Conservation (phyloP, 805 yeast genomes). For the Pichia cabralensis region DNA sequence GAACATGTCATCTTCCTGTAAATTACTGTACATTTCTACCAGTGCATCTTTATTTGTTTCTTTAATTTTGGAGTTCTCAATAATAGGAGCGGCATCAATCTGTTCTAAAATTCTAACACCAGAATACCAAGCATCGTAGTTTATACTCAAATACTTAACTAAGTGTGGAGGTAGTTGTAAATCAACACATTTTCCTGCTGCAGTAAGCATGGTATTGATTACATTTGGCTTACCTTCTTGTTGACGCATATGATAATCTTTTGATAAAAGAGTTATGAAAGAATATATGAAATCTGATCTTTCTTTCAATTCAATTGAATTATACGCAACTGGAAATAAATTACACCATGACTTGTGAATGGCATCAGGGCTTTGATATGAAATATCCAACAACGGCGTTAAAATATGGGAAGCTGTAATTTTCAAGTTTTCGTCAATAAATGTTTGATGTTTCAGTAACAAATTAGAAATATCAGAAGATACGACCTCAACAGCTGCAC, state of each 20-base stretch:
- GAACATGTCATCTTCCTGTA: constrained; percentile 94
- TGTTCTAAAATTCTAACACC: constrained; percentile 78
- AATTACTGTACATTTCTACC: constrained; percentile 74
- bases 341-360: constrained; percentile 78
- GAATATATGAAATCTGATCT: constrained; percentile 77
- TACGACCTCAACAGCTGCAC: constrained; percentile 7
- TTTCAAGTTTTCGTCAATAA: constrained; percentile 17
- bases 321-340: constrained; percentile 72
- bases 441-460: constrained; percentile 17
- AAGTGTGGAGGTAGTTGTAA: constrained; percentile 89
- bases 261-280: constrained; percentile 68
- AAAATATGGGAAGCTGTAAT: constrained; percentile 53
- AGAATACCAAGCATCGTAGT: constrained; percentile 86
- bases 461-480: constrained; percentile 12
- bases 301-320: constrained; percentile 67
- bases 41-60: constrained; percentile 87
- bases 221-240: constrained; percentile 80
- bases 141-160: constrained; percentile 75
- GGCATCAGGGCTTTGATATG: constrained; percentile 71
- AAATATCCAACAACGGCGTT: constrained; percentile 66
- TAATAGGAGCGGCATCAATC: constrained; percentile 34
- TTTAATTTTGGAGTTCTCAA: constrained; percentile 61
- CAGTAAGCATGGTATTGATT: constrained; percentile 73
- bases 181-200: constrained; percentile 62
- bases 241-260: constrained; percentile 90